phyloP scores from a whole-genome alignment of 176 grass and related monocot genomes.

The Triticum monococcum region DNA sequence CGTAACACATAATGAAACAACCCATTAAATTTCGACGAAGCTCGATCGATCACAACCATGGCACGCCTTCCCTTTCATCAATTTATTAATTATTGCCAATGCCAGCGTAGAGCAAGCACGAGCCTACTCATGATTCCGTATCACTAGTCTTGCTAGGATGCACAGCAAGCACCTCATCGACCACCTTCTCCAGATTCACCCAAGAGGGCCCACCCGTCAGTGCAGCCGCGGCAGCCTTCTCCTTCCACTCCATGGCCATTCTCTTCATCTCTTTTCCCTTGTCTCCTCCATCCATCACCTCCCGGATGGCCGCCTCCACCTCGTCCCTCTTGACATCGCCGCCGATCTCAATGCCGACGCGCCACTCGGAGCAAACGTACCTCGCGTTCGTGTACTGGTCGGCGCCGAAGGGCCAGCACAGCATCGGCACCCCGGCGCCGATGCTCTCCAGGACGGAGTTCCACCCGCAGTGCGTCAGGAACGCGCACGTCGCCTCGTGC shows the following conservation, averaged over 20 bases:
- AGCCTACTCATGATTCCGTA: not conserved
- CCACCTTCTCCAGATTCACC: not conserved
- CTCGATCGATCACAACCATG: not conserved
- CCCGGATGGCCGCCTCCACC: conserved; percentile 7
- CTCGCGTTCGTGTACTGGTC: not conserved
- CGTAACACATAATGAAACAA: not conserved
- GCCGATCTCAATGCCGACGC: not conserved
- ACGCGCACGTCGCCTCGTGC: conserved; percentile 7
- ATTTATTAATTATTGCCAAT: not conserved
- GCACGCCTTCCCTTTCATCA: not conserved
- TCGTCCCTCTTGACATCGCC: not conserved
- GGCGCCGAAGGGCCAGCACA: not conserved
- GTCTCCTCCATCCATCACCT: conserved; percentile 15
- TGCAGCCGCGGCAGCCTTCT: not conserved
- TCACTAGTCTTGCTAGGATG: not conserved
- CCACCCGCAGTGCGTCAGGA: conserved; percentile 59
- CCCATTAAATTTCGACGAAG: not conserved
- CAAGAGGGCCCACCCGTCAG: not conserved
- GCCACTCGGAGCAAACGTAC: not conserved
- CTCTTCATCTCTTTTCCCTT: conserved; percentile 8
- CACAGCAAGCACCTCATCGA: not conserved
- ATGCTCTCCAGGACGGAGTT: conserved; percentile 43
- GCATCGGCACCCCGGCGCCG: not conserved
- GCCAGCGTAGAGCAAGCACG: not conserved
- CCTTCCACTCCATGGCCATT: conserved; percentile 13